A percentile compares a stretch with the other conserved stretches of the same genome.
Evolutionary conservation across 805 yeast species (phyloP).

Genomic region (Starmerella roubikii): DNA sequence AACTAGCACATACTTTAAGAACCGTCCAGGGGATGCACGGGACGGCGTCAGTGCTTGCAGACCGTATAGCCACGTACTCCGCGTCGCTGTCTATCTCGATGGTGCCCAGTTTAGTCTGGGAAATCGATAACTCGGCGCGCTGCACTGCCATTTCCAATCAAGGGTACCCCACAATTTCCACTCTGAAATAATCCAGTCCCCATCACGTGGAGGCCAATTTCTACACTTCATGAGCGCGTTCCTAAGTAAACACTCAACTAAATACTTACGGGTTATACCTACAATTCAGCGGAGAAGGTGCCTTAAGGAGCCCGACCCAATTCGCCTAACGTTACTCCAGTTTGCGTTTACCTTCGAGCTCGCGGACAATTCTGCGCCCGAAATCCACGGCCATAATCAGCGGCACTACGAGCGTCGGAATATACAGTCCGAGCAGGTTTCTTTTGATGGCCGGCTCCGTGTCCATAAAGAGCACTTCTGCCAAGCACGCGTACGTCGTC

Average conservation of each 20-base stretch:
- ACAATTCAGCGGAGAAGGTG: too few species aligned
- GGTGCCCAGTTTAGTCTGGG: constrained; percentile 1
- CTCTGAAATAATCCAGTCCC: too few species aligned
- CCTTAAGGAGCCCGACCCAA: too few species aligned
- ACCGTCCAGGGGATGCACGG: constrained; percentile 14
- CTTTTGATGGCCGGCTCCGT: constrained; percentile 32
- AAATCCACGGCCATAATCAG: constrained; percentile 38
- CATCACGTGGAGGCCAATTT: too few species aligned
- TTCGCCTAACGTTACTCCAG: constrained; percentile 3
- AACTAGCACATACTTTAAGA: constrained; percentile 4
- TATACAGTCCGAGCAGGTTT: constrained; percentile 41
- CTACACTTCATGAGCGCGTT: too few species aligned
- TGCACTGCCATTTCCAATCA: background rate
- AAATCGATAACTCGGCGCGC: background rate
- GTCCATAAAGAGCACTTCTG: constrained; percentile 23
- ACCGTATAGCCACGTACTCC: constrained; percentile 10
- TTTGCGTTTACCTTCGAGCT: constrained; percentile 4
- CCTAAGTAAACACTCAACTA: too few species aligned
- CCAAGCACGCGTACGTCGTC: constrained; percentile 59
- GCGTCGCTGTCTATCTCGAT: background rate
- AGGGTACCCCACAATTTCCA: too few species aligned
- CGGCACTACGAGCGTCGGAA: constrained; percentile 65
- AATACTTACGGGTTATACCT: too few species aligned
- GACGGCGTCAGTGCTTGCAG: constrained; percentile 4
- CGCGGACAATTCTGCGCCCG: constrained; percentile 16